phyloP scores from a whole-genome alignment of 2,329 filamentous ascomycete species.

The Aquanectria penicillioides region DNA sequence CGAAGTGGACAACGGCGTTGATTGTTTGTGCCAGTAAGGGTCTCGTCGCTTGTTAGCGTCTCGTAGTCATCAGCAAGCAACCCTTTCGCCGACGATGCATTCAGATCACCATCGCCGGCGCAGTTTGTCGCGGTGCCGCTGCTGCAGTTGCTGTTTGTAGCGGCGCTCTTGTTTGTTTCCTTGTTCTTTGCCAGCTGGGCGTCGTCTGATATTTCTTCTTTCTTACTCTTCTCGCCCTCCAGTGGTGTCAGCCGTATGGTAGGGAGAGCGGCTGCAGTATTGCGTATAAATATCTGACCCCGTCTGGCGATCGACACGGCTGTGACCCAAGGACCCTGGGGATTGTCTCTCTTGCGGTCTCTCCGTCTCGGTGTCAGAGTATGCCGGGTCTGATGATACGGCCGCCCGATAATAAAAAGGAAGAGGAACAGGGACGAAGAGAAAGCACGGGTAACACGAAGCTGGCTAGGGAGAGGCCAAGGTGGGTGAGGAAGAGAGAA shows the following conservation, averaged over 20 bases:
- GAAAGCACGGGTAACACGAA: too few relatives aligned
- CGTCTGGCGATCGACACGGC: neutral
- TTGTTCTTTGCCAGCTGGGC: neutral
- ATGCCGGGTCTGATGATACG: constrained; percentile 13
- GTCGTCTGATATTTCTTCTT: neutral
- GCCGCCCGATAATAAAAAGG: neutral
- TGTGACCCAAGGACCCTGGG: neutral
- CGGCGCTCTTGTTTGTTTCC: neutral
- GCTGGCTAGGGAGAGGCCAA: neutral
- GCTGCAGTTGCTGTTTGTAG: neutral
- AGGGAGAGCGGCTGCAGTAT: constrained; percentile 2
- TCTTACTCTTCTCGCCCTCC: neutral
- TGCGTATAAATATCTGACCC: neutral
- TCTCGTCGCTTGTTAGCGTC: constrained; percentile 4
- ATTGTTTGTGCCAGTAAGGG: neutral
- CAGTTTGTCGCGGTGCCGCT: too few relatives aligned
- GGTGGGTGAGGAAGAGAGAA: constrained; percentile 1
- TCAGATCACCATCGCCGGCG: constrained; percentile 25
- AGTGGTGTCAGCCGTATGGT: neutral
- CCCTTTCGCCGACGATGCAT: constrained; percentile 22
- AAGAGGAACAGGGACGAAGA: neutral
- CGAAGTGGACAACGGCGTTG: neutral
- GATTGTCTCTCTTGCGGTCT: constrained; percentile 4
- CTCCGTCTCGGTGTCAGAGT: neutral
- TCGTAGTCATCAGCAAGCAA: constrained; percentile 17